Evolutionary conservation across 257 asterid species (phyloP).

Genomic region (Echites panduratus): DNA sequence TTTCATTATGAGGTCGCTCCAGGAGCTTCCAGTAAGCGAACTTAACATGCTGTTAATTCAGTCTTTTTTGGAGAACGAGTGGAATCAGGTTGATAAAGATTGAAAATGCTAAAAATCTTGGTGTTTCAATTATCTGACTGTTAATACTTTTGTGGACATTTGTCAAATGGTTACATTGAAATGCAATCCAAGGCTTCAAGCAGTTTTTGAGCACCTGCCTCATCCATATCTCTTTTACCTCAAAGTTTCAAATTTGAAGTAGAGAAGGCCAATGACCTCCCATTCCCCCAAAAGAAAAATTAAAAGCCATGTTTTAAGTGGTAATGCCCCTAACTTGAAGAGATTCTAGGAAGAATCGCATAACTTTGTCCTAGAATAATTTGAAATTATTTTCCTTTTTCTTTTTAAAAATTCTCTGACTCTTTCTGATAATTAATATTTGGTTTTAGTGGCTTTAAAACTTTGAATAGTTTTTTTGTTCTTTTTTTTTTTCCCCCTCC

Average conservation of each 20-base stretch:
- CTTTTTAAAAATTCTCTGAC: not conserved
- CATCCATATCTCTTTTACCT: not conserved
- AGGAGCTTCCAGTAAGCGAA: not conserved
- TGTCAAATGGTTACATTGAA: not conserved
- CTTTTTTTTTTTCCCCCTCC: too few relatives aligned
- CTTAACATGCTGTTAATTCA: not conserved
- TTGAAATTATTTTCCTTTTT: not conserved
- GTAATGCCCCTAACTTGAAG: not conserved
- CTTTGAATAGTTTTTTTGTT: too few relatives aligned
- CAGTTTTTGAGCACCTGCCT: not conserved
- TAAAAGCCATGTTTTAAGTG: not conserved
- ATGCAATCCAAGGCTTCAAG: not conserved
- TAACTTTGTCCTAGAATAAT: not conserved
- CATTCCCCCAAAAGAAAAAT: not conserved
- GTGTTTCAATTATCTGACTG: not conserved
- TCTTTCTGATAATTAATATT: not conserved
- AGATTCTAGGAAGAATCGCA: not conserved
- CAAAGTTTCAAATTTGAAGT: not conserved
- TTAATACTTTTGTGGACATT: not conserved
- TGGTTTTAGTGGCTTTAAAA: too few relatives aligned
- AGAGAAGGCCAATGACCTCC: not conserved
- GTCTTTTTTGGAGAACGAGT: not conserved
- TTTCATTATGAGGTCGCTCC: not conserved
- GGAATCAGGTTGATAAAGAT: not conserved
- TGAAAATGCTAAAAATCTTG: not conserved